These are phyloP conservation scores for Huntiella decipiens DNA, from an alignment of 2,329 filamentous ascomycete genomes.

Conservation along the genomic window DNA sequence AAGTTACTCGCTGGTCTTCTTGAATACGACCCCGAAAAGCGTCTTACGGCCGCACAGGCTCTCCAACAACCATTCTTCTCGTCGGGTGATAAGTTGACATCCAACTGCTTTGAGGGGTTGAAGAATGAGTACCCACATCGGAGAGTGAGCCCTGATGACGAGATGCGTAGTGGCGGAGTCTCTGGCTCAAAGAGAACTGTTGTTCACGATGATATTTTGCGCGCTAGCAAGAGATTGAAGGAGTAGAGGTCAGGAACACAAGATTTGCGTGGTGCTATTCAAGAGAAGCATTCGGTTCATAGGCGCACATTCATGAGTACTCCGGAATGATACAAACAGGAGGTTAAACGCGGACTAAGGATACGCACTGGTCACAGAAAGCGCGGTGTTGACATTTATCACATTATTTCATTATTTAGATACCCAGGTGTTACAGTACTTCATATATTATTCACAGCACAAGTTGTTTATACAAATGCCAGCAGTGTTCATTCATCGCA, in stretches of 20 bases:
- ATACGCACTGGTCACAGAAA: too few relatives aligned
- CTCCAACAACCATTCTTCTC: constrained; percentile 82
- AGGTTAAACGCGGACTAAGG: too few relatives aligned
- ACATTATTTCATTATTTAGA: too few relatives aligned
- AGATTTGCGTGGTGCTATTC: too few relatives aligned
- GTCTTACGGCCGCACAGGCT: constrained; percentile 72
- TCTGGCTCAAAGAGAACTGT: constrained; percentile 83
- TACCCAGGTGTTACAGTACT: too few relatives aligned
- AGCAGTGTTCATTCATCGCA: too few relatives aligned
- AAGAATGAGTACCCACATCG: constrained; percentile 79
- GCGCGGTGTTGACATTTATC: too few relatives aligned
- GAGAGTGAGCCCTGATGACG: constrained; percentile 82
- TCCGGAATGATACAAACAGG: too few relatives aligned
- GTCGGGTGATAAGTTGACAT: constrained; percentile 50
- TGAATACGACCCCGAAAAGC: constrained; percentile 80
- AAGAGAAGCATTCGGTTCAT: too few relatives aligned
- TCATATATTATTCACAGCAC: too few relatives aligned
- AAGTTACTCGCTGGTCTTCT: constrained; percentile 64
- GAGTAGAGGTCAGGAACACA: constrained; percentile 19
- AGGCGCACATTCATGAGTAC: too few relatives aligned
- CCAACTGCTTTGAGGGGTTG: constrained; percentile 80
- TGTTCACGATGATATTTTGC: constrained; percentile 61
- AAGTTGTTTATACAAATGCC: too few relatives aligned
- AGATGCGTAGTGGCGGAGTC: constrained; percentile 75
- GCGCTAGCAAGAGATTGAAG: constrained; percentile 43